Base-by-base conservation (phyloP, 1,284 basidiomycete genomes). In the Trichosporon coremiiforme region DNA sequence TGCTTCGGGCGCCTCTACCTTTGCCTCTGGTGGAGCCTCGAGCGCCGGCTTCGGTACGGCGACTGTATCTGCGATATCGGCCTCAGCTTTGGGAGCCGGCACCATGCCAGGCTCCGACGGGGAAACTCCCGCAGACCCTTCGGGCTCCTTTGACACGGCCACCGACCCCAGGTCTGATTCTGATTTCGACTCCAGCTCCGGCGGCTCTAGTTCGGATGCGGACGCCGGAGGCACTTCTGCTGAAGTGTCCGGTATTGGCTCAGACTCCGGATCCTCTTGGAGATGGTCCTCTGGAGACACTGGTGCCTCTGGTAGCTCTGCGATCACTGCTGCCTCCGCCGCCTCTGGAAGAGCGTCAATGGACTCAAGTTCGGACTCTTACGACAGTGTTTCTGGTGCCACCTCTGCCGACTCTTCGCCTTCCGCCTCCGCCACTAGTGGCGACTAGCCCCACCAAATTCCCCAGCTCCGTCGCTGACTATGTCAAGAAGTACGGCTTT, bases 401-500 rank as follows among this genome's bases (percentile, higher is more conserved):
- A 10, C 38, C 8, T 41, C 38, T 2, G 38, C 38, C 38, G 38
- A 15, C 38, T 41, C 38, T 9, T 41, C 38, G 8, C 6, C 38
- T 9, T 41, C 38, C 38, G 38, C 38, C 10, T 41, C 38, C 12
- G 38, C 38, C 38, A 10, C 38, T n/a, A n/a, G n/a, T n/a, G n/a
- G n/a, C n/a, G n/a, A 31, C 17, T 15, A 60, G 66, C 55, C 63
- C 70, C 1, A 33, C 9, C 31, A 31, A 50, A 15, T 29, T 69
- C 29, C 68, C 68, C 2, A 2, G 1, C 2, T 1, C 65, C 0
- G 25, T 85, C 9, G 84, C 83, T 2, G 63, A 69, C 6, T 85
- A 76, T 68, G 83, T 84, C 66, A 82, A 81, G 70, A 65, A 80
- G 45, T 85, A 85, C 73, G 79, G 78, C 13, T 74, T 86, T 17